Percentiles rank a stretch among this genome's conserved stretches.
These are phyloP conservation scores for Fusarium concolor DNA, from an alignment of 2,329 filamentous ascomycete genomes.

Conservation along the genomic window DNA sequence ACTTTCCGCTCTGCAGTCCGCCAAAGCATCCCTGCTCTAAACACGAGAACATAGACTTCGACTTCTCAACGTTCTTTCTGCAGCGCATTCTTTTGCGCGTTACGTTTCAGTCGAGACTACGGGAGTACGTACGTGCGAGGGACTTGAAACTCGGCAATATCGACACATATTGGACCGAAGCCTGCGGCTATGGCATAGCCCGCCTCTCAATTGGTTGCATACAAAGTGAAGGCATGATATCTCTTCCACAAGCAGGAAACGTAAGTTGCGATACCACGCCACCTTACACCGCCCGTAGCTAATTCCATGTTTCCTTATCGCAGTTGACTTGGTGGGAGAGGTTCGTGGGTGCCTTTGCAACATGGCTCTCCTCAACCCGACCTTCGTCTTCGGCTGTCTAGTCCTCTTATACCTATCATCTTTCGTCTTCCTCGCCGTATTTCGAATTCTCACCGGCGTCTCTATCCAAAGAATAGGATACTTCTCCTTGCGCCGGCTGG, in stretches of 20 bases:
- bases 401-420: constrained; percentile 90
- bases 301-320: constrained; percentile 20
- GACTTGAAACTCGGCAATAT: constrained; percentile 40
- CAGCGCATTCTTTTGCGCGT: background rate
- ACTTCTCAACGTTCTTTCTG: background rate
- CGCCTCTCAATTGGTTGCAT: constrained; percentile 33
- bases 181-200: constrained; percentile 45
- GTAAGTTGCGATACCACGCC: constrained; percentile 43
- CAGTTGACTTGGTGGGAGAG: constrained; percentile 45
- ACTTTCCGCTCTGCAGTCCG: constrained; percentile 25
- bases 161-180: constrained; percentile 22
- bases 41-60: constrained; percentile 7
- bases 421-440: constrained; percentile 91
- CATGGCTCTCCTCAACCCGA: constrained; percentile 77
- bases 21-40: constrained; percentile 4
- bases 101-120: constrained; percentile 7
- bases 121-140: constrained; percentile 26
- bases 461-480: constrained; percentile 97
- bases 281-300: constrained; percentile 43
- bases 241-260: constrained; percentile 40
- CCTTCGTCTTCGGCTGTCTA: constrained; percentile 87
- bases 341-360: constrained; percentile 40
- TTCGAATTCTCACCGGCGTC: constrained; percentile 91
- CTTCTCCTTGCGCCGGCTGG: constrained; percentile 88
- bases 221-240: constrained; percentile 46